Evolutionary conservation across 148 eudicot genomes (phyloP), one percentile per base, ranked within the genome.

Genomic region (Chenopodium formosanum): DNA sequence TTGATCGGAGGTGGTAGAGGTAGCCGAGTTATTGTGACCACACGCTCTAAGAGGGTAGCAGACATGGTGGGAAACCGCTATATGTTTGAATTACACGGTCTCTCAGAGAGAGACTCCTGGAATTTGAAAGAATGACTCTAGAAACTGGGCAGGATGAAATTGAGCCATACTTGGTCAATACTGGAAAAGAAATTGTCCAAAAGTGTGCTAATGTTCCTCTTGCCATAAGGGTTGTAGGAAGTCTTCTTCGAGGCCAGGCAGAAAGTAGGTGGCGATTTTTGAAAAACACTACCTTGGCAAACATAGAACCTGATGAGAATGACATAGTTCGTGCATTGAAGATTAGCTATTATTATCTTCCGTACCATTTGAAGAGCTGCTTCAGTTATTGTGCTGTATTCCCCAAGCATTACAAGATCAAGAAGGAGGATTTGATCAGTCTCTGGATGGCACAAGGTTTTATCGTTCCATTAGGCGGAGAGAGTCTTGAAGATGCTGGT

Each of bases 21-120:
- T 37, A 86, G 89, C 65, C 81, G 78, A 71, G 73, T 89, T 75
- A 3, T 89, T 25, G 82, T 88, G 40, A 88, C 94, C 20, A 85
- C 90, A 6, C 88, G 90, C 4, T 84, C 85, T 9, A 71, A 32
- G 5, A 27, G 4, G 31, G 85, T 80, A 16, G 85, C 87, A 25
- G 60, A 58, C 2, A 47, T 72, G 16, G 79, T 83, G 1, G 89
- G 88, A 20, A 40, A 79, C 16, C 20, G 60, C 80, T 44, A 64
- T 0, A 9, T 46, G 0, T 70, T 81, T 34, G 56, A 82, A 40
- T 40, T 89, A 64, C 7, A 71, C 1, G 83, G 85, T 22, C 82
- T 91, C 8, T 75, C 87, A 4, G 79, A 80, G 0, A 81, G 67
- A 7, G 78, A 85, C 74, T 80, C 88, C 0, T 83, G 85, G 85